Evolutionary conservation across 306 rosid species (phyloP).

Genomic region (Prunus kanzakura): DNA sequence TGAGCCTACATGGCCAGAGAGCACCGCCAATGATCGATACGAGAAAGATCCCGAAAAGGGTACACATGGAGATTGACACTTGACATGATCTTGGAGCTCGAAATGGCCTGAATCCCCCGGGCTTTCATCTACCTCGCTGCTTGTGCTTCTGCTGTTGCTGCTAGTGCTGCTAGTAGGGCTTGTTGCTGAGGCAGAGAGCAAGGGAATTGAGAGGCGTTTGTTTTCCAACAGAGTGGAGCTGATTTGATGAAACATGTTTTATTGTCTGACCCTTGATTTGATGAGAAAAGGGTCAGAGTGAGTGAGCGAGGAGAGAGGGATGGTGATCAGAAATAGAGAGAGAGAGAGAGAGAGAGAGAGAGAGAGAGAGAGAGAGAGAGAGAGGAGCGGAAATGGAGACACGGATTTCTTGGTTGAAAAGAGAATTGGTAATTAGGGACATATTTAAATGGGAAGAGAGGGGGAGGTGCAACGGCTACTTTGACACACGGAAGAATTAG

Average conservation of each 20-base stretch:
- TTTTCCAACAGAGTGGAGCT: slow-evolving; percentile 18
- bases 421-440: slow-evolving; percentile 4
- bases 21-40: slow-evolving; percentile 61
- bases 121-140: slow-evolving; percentile 51
- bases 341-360: slow-evolving; percentile 4
- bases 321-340: background rate
- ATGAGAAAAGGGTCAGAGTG: too few species aligned
- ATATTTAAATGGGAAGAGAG: slow-evolving; percentile 15
- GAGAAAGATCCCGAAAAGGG: slow-evolving; percentile 41
- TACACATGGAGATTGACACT: slow-evolving; percentile 9
- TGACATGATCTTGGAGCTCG: slow-evolving; percentile 16
- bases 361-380: background rate
- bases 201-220: slow-evolving; percentile 33
- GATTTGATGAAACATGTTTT: slow-evolving; percentile 18
- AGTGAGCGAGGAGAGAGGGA: background rate
- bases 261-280: background rate
- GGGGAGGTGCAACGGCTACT: slow-evolving; percentile 58
- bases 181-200: slow-evolving; percentile 29
- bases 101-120: slow-evolving; percentile 31
- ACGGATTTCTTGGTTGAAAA: slow-evolving; percentile 41
- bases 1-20: slow-evolving; percentile 70
- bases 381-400: slow-evolving; percentile 21
- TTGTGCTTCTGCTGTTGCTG: slow-evolving; percentile 18
- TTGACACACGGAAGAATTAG: slow-evolving; percentile 27
- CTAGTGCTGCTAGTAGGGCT: slow-evolving; percentile 8